Base-by-base conservation (phyloP, 2,329 filamentous ascomycete genomes). In the Torrubiella hemipterigena region DNA sequence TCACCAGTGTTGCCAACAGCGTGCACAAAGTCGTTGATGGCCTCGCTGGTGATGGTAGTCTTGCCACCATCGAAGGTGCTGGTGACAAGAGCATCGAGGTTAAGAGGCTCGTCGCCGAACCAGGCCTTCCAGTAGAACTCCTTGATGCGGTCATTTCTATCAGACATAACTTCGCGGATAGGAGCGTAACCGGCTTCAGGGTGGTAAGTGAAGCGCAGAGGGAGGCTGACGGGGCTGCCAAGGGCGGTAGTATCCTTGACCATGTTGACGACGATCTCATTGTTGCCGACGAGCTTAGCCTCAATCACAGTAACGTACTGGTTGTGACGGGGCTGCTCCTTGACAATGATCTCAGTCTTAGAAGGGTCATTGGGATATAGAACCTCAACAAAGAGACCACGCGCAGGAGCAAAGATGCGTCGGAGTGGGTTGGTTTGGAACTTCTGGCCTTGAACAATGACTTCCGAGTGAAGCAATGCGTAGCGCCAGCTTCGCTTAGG, bases 91-190 rank as follows among this genome's bases (percentile, higher is more conserved):
- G 81, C 79, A 47, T 95, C 80, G 33, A 95, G 82, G 33, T 93
- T 79, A 30, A 93, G 69, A 26, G 69, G 59, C 49, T 94, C 87
- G 37, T 87, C 72, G 25, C 86, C 91, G 47, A 98, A 98, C 91
- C 91, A 98, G 42, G 93, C 79, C 45, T 79, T 78, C 77, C 93
- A 98, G 69, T 98, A 98, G 56, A 98, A 98, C 58, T 94, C 84
- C 68, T 98, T 98, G 67, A 98, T 96, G 42, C 85, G 82, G 52
- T 98, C 89, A 53, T 98, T 98, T 50, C 91, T 85, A 33, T 75
- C 81, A 21, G 86, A 74, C 91, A 98, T 98, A 40, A 96, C 81
- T 58, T 98, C 91, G 38, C 81, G 81, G 44, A 98, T 94, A 13
- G 91, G 91, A n/a, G 93, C 89, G 52, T 95, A 98, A 18, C 91